phyloP scores from a whole-genome alignment of 2,329 filamentous ascomycete genomes.

The Cryoendolithus antarcticus region DNA sequence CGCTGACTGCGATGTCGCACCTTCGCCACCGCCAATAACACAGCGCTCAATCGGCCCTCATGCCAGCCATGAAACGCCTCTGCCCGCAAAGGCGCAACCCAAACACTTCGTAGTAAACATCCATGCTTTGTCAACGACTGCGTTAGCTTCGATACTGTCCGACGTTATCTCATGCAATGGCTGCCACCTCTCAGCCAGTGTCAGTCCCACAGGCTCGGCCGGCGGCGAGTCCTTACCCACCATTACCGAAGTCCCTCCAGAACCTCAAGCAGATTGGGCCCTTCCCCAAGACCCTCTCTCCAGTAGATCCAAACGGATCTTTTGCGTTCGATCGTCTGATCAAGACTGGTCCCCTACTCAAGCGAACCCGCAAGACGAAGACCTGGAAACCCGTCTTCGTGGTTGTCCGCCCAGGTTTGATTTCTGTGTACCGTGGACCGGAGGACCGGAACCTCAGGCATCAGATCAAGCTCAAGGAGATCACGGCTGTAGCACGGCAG shows the following conservation, averaged over 20 bases:
- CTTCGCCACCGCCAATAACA: no score
- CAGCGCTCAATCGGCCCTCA: no score
- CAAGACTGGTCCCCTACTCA: conserved; percentile 75
- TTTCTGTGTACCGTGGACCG: conserved; percentile 87
- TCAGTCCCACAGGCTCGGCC: no score
- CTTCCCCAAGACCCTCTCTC: conserved; percentile 57
- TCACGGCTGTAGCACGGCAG: conserved; percentile 80
- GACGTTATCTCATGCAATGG: no score
- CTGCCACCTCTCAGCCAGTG: no score
- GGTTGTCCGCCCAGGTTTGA: conserved; percentile 76
- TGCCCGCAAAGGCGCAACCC: no score
- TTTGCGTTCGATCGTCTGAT: conserved; percentile 93
- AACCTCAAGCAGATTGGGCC: conserved; percentile 6
- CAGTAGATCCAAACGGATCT: conserved; percentile 87
- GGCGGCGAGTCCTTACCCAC: neutral
- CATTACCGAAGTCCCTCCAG: conserved; percentile 8
- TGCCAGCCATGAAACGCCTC: no score
- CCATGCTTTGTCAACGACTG: no score
- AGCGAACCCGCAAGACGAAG: conserved; percentile 89
- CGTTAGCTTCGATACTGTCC: no score
- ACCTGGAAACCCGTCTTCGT: conserved; percentile 85
- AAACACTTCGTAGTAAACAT: no score
- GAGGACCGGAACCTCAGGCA: conserved; percentile 82
- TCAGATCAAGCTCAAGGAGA: conserved; percentile 75
- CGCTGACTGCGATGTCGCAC: no score